phyloP scores from a whole-genome alignment of 306 rosid species.

The Rosa chinensis region DNA sequence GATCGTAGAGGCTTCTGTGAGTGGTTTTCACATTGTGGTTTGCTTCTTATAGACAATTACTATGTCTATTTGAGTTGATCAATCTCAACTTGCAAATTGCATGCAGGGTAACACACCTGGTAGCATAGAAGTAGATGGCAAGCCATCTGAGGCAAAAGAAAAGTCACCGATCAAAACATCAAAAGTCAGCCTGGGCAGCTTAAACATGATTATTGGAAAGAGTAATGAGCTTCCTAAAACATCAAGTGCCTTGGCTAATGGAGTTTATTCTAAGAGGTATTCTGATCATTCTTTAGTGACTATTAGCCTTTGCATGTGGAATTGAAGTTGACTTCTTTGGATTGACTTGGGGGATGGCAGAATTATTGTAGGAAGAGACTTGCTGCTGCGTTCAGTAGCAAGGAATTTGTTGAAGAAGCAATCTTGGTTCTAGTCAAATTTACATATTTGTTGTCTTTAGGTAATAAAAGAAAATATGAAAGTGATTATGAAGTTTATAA shows the following conservation, averaged over 20 bases:
- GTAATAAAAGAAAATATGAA: not conserved
- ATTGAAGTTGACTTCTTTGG: not conserved
- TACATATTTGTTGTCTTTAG: not conserved
- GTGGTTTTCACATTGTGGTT: slow-evolving; percentile 30
- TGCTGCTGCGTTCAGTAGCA: not conserved
- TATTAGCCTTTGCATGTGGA: not conserved
- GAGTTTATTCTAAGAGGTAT: slow-evolving; percentile 88
- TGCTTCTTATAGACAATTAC: slow-evolving; percentile 5
- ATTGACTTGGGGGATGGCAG: not conserved
- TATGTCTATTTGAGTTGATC: slow-evolving; percentile 17
- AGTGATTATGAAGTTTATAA: not conserved
- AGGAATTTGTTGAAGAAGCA: not conserved
- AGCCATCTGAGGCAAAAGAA: slow-evolving; percentile 84
- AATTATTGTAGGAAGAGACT: not conserved
- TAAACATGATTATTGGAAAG: slow-evolving; percentile 96
- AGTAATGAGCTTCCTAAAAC: slow-evolving; percentile 72
- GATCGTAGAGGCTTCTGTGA: slow-evolving; percentile 82
- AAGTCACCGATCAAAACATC: slow-evolving; percentile 94
- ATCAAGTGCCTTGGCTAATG: slow-evolving; percentile 73
- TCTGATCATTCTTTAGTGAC: slow-evolving; percentile 14
- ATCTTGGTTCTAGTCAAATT: not conserved
- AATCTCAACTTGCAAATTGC: slow-evolving; percentile 35
- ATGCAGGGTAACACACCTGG: slow-evolving; percentile 83
- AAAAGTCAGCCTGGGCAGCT: slow-evolving; percentile 95
- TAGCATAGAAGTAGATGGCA: slow-evolving; percentile 75